Percentiles rank a stretch among this genome's conserved stretches.
phyloP scores from a whole-genome alignment of 2,329 filamentous ascomycete genomes.

The Pyrenochaeta sp. region DNA sequence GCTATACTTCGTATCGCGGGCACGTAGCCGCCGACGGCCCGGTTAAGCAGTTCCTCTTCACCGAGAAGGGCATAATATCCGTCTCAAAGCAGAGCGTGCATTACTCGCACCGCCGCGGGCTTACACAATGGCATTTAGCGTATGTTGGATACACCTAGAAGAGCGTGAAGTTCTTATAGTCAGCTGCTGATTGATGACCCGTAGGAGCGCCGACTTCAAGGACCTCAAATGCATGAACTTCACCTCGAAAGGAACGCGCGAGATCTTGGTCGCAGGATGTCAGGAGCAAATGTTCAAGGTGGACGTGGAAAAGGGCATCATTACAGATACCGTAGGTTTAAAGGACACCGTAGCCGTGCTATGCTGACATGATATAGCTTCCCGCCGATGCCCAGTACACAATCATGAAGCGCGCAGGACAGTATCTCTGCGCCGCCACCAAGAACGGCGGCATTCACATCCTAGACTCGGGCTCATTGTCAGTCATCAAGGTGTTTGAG shows the following conservation, averaged over 20 bases:
- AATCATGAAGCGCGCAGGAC: conserved; percentile 85
- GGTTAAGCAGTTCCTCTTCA: conserved; percentile 88
- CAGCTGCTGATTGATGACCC: conserved; percentile 26
- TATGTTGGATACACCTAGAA: conserved; percentile 56
- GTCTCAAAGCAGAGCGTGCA: conserved; percentile 85
- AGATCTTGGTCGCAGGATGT: conserved; percentile 86
- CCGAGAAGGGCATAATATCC: conserved; percentile 89
- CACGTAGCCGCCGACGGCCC: conserved; percentile 76
- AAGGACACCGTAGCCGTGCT: background rate
- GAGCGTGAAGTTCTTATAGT: background rate
- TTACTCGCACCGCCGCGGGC: conserved; percentile 82
- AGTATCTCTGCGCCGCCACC: conserved; percentile 92
- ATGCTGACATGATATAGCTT: conserved; percentile 58
- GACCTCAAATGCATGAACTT: conserved; percentile 96
- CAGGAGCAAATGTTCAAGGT: conserved; percentile 86
- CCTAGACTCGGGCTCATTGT: conserved; percentile 79
- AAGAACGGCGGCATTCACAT: conserved; percentile 84
- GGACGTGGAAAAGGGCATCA: conserved; percentile 65
- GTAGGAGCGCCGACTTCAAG: conserved; percentile 76
- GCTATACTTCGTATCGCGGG: conserved; percentile 89
- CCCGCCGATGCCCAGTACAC: conserved; percentile 80
- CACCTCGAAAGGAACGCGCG: conserved; percentile 81
- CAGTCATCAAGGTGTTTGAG: conserved; percentile 85
- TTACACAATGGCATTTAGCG: conserved; percentile 87
- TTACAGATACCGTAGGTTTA: conserved; percentile 51